These are phyloP conservation scores for Cryptococcus jaspeensis DNA, from an alignment of 1,284 basidiomycete species.

Conservation along the genomic window DNA sequence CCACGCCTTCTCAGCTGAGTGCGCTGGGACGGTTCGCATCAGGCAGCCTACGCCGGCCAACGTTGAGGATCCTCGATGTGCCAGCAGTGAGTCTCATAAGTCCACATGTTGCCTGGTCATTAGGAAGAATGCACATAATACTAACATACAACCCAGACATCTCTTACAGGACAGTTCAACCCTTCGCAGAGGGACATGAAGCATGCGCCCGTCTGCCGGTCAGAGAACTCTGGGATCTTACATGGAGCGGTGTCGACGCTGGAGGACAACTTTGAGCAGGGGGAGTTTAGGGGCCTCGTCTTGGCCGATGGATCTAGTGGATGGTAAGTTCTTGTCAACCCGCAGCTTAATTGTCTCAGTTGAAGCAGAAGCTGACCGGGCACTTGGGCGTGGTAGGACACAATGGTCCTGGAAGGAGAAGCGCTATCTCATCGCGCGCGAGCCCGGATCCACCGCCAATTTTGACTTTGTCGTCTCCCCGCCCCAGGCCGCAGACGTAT, in stretches of 20 bases:
- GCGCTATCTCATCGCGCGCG: constrained; percentile 35
- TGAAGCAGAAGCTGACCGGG: background rate
- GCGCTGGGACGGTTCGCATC: constrained; percentile 20
- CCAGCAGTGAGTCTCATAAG: constrained; percentile 20
- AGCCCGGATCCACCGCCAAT: constrained; percentile 32
- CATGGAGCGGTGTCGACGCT: constrained; percentile 22
- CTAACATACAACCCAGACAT: constrained; percentile 1
- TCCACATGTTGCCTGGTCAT: too few species aligned
- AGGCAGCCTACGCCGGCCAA: constrained; percentile 9
- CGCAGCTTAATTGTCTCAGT: background rate
- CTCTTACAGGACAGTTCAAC: constrained; percentile 14
- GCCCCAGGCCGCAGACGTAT: constrained; percentile 5
- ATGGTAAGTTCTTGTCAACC: constrained; percentile 22
- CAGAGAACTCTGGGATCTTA: constrained; percentile 33
- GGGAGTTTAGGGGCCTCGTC: constrained; percentile 17
- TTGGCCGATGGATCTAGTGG: constrained; percentile 24
- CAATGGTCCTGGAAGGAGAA: constrained; percentile 44
- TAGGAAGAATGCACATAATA: background rate
- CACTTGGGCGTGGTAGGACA: constrained; percentile 12
- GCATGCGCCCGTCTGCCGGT: constrained; percentile 33
- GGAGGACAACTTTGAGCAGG: constrained; percentile 16
- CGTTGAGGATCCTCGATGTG: constrained; percentile 19
- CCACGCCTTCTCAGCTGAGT: constrained; percentile 9
- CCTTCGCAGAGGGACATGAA: constrained; percentile 10
- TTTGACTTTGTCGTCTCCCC: constrained; percentile 34